Base-by-base conservation (phyloP, 305 asterid genomes). In the Stenogyne calaminthoides region DNA sequence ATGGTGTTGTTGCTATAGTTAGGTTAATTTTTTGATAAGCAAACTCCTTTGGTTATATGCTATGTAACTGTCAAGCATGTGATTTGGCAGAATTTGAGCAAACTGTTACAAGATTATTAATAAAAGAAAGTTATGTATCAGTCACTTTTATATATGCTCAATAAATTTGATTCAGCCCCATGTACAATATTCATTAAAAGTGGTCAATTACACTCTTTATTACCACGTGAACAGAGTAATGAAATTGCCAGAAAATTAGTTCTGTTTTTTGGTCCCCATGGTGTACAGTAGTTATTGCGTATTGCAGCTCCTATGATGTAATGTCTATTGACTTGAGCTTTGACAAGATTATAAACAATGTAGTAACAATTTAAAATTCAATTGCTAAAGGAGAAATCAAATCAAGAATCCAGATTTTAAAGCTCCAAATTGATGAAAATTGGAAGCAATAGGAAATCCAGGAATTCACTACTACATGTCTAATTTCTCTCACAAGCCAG, bases 401-500 rank as follows among this genome's bases (percentile, higher is more conserved):
- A 49, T 29, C 10, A 40, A 57, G 5, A 4, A 39, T 39, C n/a
- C 37, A 55, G 27, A 52, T 69, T 9, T 36, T 19, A 68, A 64
- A 52, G 63, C 72, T 44, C 55, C 55, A 20, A 15, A 7, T 37
- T 14, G 25, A 7, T 56, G 36, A 36, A 61, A 15, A 55, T 29
- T 52, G 73, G 25, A 54, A 67, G 6, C 7, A 6, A 7, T 6
- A 47, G 12, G 63, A 57, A 67, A 67, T 39, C 22, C 46, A n/a
- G 27, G 55, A 58, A 27, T 59, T 58, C 20, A 4, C 10, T 40
- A 56, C 29, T 58, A 37, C 67, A 64, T 47, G 47, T 58, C 57
- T 27, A 70, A 56, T 36, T 57, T 40, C 69, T 55, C n/a, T 56
- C 15, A 64, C 54, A 32, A 69, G 46, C 54, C 63, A 68, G 42